phyloP scores from a whole-genome alignment of 495 filamentous ascomycete genomes.

The Collariella sp. region DNA sequence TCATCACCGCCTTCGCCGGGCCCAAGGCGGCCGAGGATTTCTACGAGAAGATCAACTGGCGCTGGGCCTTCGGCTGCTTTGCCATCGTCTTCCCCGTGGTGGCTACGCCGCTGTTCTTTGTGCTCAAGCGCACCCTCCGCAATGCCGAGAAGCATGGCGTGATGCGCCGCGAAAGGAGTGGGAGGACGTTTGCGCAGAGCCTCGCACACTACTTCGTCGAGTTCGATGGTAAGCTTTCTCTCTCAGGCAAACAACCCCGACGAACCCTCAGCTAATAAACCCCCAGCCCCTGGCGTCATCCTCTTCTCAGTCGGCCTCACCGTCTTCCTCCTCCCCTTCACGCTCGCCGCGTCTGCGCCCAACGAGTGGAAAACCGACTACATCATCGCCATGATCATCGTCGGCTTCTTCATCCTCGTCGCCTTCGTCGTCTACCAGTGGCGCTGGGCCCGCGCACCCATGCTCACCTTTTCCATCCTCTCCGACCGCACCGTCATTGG shows the following conservation, averaged over 20 bases:
- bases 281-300: slow-evolving; percentile 38
- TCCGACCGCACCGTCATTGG: slow-evolving; percentile 53
- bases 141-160: slow-evolving; percentile 39
- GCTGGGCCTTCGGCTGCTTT: slow-evolving; percentile 52
- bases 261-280: background rate
- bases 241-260: background rate
- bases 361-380: slow-evolving; percentile 41
- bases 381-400: slow-evolving; percentile 50
- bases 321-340: slow-evolving; percentile 57
- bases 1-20: slow-evolving; percentile 45
- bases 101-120: slow-evolving; percentile 36
- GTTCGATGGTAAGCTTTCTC: slow-evolving; percentile 38
- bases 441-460: slow-evolving; percentile 43
- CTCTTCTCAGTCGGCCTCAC: slow-evolving; percentile 46
- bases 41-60: slow-evolving; percentile 38
- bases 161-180: slow-evolving; percentile 17
- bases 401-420: slow-evolving; percentile 47
- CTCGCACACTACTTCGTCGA: slow-evolving; percentile 44
- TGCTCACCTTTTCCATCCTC: slow-evolving; percentile 49
- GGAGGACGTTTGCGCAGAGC: slow-evolving; percentile 42
- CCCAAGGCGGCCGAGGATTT: slow-evolving; percentile 34
- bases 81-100: slow-evolving; percentile 46
- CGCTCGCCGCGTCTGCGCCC: slow-evolving; percentile 36
- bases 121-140: slow-evolving; percentile 43
- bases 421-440: slow-evolving; percentile 49